Percentiles rank a stretch among this genome's conserved stretches.
phyloP scores from a whole-genome alignment of 345 rosid genomes.

The Camelina hispida region DNA sequence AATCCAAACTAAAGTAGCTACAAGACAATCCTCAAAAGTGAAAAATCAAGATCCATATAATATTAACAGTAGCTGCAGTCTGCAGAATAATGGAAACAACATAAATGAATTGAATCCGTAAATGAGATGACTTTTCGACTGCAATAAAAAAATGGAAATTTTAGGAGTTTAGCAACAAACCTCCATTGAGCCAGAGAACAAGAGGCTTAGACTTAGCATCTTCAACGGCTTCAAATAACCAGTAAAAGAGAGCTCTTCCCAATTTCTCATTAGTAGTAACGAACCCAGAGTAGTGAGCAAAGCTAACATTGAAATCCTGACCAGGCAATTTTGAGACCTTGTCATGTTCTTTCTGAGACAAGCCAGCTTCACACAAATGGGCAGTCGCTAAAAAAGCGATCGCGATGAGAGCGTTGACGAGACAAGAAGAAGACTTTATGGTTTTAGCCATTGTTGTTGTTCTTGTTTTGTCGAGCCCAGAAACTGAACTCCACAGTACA shows the following conservation, averaged over 20 bases:
- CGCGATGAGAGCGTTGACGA: slow-evolving; percentile 34
- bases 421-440: slow-evolving; percentile 27
- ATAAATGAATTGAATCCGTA: neutral
- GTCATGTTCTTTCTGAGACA: slow-evolving; percentile 63
- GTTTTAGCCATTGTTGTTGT: slow-evolving; percentile 39
- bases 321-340: slow-evolving; percentile 70
- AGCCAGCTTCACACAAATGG: slow-evolving; percentile 41
- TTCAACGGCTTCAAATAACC: slow-evolving; percentile 78
- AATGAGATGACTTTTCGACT: neutral
- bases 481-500: neutral
- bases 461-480: neutral
- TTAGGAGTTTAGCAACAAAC: slow-evolving; percentile 36
- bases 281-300: slow-evolving; percentile 78
- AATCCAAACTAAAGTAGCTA: slow-evolving; percentile 9
- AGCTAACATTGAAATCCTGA: slow-evolving; percentile 64
- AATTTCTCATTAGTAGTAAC: slow-evolving; percentile 64
- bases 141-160: neutral
- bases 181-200: slow-evolving; percentile 93
- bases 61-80: slow-evolving; percentile 14
- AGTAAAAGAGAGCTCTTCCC: slow-evolving; percentile 84
- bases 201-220: slow-evolving; percentile 87
- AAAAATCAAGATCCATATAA: slow-evolving; percentile 11
- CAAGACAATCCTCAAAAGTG: slow-evolving; percentile 1
- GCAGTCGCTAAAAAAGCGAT: slow-evolving; percentile 31
- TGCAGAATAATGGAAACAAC: neutral